These are phyloP conservation scores for Russula ochroleuca DNA, from an alignment of 768 basidiomycete species.

Conservation along the genomic window DNA sequence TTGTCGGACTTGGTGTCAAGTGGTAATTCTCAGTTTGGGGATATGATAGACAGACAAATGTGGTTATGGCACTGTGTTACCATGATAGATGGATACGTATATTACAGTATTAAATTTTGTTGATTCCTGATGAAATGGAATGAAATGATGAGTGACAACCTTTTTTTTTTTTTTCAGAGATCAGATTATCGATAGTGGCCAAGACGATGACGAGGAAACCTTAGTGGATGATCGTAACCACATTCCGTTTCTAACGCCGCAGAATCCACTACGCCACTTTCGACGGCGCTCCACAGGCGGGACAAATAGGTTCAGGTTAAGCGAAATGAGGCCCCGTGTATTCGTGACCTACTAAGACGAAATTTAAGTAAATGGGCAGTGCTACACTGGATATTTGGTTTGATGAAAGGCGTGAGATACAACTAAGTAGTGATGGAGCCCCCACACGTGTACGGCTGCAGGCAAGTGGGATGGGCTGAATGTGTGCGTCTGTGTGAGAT, in stretches of 20 bases:
- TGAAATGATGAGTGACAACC: background rate
- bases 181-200: slow-evolving; percentile 13
- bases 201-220: background rate
- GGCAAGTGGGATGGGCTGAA: background rate
- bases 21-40: slow-evolving; percentile 3
- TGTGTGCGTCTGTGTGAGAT: slow-evolving; percentile 1
- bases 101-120: background rate
- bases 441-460: slow-evolving; percentile 10
- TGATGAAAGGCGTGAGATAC: slow-evolving; percentile 20
- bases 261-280: background rate
- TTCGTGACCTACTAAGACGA: slow-evolving; percentile 22
- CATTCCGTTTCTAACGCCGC: background rate
- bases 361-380: slow-evolving; percentile 24
- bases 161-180: background rate
- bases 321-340: slow-evolving; percentile 17
- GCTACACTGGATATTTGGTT: slow-evolving; percentile 25
- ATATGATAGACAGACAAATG: background rate
- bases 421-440: slow-evolving; percentile 14
- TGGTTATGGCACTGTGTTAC: background rate
- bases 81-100: background rate
- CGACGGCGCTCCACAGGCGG: background rate
- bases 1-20: slow-evolving; percentile 46
- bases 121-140: background rate
- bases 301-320: background rate
- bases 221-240: background rate